These are phyloP conservation scores for Chloranthus sessilifolius DNA, from an alignment of 164 flowering plant species.

Conservation along the genomic window DNA sequence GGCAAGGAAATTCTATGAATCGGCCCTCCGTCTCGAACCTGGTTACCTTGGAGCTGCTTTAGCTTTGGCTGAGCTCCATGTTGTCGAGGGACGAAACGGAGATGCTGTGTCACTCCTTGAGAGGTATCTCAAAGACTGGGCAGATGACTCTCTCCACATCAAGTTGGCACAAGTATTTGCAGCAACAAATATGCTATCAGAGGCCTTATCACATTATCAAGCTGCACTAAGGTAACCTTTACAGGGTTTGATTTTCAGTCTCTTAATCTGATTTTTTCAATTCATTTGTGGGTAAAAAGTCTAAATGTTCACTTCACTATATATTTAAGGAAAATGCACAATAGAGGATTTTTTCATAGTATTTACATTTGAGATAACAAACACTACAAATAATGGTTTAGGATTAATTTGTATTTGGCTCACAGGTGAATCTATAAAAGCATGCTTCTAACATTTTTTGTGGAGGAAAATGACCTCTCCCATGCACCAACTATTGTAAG, in stretches of 20 bases:
- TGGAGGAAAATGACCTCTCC: no score
- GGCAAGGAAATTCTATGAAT: conserved; percentile 96
- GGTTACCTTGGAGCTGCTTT: conserved; percentile 96
- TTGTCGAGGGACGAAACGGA: conserved; percentile 75
- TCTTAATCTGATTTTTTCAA: no score
- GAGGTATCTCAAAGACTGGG: conserved; percentile 87
- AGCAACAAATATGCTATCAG: conserved; percentile 82
- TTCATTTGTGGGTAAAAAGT: no score
- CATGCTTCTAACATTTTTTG: no score
- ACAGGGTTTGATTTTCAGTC: not conserved
- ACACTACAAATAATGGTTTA: no score
- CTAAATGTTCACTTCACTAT: no score
- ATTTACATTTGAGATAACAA: no score
- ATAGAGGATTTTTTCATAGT: no score
- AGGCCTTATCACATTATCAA: conserved; percentile 86
- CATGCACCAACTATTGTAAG: no score
- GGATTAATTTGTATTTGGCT: no score
- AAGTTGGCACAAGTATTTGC: conserved; percentile 95
- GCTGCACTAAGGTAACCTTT: conserved; percentile 69
- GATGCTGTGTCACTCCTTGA: conserved; percentile 87
- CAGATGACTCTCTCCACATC: conserved; percentile 89
- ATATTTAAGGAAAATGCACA: no score
- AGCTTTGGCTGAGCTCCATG: conserved; percentile 94
- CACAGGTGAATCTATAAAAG: no score
- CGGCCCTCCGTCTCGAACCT: conserved; percentile 91